Percentiles rank a stretch among this genome's conserved stretches.
These are phyloP conservation scores for Talaromyces sp. DNA, from an alignment of 2,329 filamentous ascomycete genomes.

Conservation along the genomic window DNA sequence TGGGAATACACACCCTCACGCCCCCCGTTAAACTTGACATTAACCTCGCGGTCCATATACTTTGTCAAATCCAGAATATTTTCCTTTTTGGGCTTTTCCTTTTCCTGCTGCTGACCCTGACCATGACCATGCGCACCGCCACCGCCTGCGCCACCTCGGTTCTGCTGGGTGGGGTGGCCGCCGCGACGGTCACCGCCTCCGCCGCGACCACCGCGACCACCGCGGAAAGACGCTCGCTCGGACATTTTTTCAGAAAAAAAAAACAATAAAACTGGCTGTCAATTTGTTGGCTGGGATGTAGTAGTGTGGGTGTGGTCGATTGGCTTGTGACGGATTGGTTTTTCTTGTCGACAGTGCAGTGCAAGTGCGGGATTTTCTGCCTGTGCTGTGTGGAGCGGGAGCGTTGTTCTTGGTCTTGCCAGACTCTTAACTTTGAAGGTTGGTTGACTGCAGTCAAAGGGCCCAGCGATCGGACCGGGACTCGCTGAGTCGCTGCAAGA, in stretches of 20 bases:
- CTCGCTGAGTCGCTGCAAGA: too few relatives aligned
- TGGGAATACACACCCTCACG: conserved; percentile 63
- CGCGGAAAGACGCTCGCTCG: conserved; percentile 51
- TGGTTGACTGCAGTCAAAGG: neutral
- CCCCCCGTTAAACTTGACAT: conserved; percentile 94
- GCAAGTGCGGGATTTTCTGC: neutral
- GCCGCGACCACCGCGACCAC: conserved; percentile 33
- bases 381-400: neutral
- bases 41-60: conserved; percentile 95
- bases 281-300: neutral
- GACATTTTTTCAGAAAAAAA: conserved; percentile 25
- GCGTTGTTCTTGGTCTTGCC: neutral
- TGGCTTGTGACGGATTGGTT: neutral
- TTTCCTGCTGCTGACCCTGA: conserved; percentile 36
- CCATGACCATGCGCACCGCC: conserved; percentile 41
- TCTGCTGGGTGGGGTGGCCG: conserved; percentile 38
- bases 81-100: conserved; percentile 84
- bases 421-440: neutral
- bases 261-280: too few relatives aligned
- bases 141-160: conserved; percentile 31
- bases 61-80: conserved; percentile 93
- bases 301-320: neutral
- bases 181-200: conserved; percentile 29
- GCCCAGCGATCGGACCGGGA: too few relatives aligned
- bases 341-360: too few relatives aligned